Conservation (phyloP, 2,329 filamentous ascomycete species). For the Stagonosporopsis cucurbitacearum region DNA sequence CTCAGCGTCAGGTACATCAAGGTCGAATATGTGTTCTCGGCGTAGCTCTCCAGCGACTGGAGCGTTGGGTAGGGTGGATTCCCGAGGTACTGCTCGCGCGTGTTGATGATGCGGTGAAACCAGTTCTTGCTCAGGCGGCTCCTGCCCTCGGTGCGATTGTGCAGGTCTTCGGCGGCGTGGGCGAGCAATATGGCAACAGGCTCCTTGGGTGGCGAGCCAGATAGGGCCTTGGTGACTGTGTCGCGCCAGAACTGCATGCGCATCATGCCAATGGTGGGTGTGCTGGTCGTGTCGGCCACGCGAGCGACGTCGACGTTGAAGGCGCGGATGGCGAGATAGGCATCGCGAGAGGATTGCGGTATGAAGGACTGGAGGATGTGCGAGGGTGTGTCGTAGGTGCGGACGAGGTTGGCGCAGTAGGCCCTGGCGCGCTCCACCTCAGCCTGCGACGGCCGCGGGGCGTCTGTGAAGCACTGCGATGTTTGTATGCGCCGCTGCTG, state of each 20-base stretch:
- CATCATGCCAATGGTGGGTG: slow-evolving; percentile 83
- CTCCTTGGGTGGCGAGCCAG: slow-evolving; percentile 82
- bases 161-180: slow-evolving; percentile 68
- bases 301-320: slow-evolving; percentile 92
- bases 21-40: slow-evolving; percentile 93
- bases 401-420: slow-evolving; percentile 69
- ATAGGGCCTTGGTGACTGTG: slow-evolving; percentile 77
- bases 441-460: slow-evolving; percentile 43
- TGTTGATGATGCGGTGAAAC: slow-evolving; percentile 75
- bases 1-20: slow-evolving; percentile 88
- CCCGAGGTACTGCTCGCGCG: slow-evolving; percentile 80
- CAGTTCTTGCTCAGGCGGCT: slow-evolving; percentile 61
- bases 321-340: slow-evolving; percentile 87
- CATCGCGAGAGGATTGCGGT: slow-evolving; percentile 74
- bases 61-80: slow-evolving; percentile 82
- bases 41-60: slow-evolving; percentile 80
- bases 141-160: slow-evolving; percentile 54
- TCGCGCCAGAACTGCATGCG: slow-evolving; percentile 97
- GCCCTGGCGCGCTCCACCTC: slow-evolving; percentile 62
- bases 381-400: slow-evolving; percentile 87
- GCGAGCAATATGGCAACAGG: slow-evolving; percentile 87
- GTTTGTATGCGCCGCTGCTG: slow-evolving; percentile 32
- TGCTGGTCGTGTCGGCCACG: slow-evolving; percentile 88
- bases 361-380: slow-evolving; percentile 87
- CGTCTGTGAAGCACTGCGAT: slow-evolving; percentile 28